Evolutionary conservation across 2,329 filamentous ascomycete species (phyloP).

Genomic region (Albifimbria verrucaria): DNA sequence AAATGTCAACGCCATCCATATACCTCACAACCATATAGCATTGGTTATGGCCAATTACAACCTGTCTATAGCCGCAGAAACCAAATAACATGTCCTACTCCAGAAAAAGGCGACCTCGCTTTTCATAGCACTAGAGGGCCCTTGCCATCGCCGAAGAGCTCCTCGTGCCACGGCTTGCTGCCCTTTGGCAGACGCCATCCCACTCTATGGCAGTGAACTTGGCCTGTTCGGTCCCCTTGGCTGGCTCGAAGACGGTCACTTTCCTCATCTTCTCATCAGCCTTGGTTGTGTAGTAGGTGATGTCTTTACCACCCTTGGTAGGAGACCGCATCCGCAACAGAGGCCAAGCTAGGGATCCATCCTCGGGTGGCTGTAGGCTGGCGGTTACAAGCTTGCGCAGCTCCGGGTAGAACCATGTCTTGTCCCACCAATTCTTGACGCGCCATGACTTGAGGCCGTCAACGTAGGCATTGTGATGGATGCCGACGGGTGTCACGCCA

Average conservation of each 20-base stretch:
- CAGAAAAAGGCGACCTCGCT: not conserved
- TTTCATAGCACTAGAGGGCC: conserved; percentile 20
- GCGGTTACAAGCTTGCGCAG: conserved; percentile 25
- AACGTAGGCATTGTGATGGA: conserved; percentile 35
- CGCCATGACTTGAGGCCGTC: conserved; percentile 26
- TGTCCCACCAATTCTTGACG: conserved; percentile 30
- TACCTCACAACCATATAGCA: too few species aligned
- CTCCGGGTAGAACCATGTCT: conserved; percentile 31
- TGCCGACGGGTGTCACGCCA: conserved; percentile 30
- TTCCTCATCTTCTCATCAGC: conserved; percentile 10
- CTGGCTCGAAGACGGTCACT: conserved; percentile 21
- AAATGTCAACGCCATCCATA: too few species aligned
- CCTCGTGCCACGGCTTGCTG: conserved; percentile 25
- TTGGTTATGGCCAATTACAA: too few species aligned
- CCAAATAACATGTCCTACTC: too few species aligned
- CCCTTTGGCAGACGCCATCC: conserved; percentile 31
- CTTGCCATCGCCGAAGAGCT: conserved; percentile 29
- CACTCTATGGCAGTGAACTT: conserved; percentile 22
- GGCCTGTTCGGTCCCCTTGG: conserved; percentile 5
- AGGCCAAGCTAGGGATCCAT: conserved; percentile 7
- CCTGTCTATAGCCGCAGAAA: too few species aligned
- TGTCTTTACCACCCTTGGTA: conserved; percentile 2
- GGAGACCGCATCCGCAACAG: conserved; percentile 14
- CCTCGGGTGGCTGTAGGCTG: conserved; percentile 15
- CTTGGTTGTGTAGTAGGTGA: conserved; percentile 21